These are phyloP conservation scores for Fraxinus nigra DNA, from an alignment of 305 asterid species.

Conservation along the genomic window DNA sequence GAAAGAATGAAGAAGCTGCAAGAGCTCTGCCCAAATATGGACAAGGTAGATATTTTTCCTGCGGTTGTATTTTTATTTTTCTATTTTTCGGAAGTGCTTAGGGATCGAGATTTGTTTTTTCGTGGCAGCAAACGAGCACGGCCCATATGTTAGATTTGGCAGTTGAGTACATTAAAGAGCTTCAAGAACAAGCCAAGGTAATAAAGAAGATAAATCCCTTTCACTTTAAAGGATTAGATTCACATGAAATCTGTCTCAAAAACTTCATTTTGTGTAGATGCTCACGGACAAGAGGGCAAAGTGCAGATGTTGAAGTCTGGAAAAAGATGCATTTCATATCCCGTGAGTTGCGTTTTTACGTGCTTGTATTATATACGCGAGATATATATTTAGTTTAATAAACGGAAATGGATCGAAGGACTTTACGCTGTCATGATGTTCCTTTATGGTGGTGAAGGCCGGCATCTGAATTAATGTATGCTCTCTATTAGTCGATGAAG, in stretches of 20 bases:
- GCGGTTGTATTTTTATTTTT: neutral
- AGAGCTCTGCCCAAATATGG: conserved; percentile 89
- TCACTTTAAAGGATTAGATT: neutral
- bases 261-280: conserved; percentile 43
- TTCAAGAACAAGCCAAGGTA: conserved; percentile 81
- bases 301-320: conserved; percentile 54
- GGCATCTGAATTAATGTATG: neutral
- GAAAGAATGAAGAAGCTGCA: conserved; percentile 92
- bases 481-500: neutral
- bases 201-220: conserved; percentile 8
- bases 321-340: conserved; percentile 8
- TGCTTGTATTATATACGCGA: neutral
- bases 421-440: neutral
- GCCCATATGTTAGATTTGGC: conserved; percentile 94
- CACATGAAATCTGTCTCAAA: conserved; percentile 36
- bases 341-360: neutral
- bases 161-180: conserved; percentile 82
- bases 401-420: neutral
- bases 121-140: conserved; percentile 79
- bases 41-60: conserved; percentile 54
- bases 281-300: conserved; percentile 66
- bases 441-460: neutral
- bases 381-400: neutral
- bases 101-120: neutral
- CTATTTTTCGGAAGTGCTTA: neutral